phyloP scores from a whole-genome alignment of 176 grass and related monocot species.

The Ensete glaucum region DNA sequence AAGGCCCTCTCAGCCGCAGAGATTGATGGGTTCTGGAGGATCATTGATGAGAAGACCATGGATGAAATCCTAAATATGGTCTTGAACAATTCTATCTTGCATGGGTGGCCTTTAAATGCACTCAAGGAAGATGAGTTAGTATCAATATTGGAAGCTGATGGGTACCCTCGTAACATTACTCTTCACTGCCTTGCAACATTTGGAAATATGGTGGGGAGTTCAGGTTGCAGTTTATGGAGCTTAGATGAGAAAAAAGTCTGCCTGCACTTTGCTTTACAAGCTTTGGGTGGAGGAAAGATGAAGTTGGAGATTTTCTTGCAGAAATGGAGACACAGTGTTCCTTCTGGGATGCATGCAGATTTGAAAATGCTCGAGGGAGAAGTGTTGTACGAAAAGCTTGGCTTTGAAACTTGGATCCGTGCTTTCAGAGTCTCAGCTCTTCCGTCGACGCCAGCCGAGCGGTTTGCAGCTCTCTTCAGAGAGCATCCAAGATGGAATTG shows the following conservation, averaged over 20 bases:
- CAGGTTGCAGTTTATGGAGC: slow-evolving; percentile 32
- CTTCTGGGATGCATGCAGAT: slow-evolving; percentile 52
- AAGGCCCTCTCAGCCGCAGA: slow-evolving; percentile 51
- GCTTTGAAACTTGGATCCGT: slow-evolving; percentile 75
- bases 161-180: slow-evolving; percentile 49
- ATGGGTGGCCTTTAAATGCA: slow-evolving; percentile 65
- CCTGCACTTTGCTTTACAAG: slow-evolving; percentile 54
- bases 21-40: slow-evolving; percentile 85
- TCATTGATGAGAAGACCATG: slow-evolving; percentile 35
- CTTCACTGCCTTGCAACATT: slow-evolving; percentile 57
- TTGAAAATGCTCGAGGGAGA: slow-evolving; percentile 83
- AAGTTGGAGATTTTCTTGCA: slow-evolving; percentile 62
- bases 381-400: slow-evolving; percentile 69
- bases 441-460: slow-evolving; percentile 53
- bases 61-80: slow-evolving; percentile 72
- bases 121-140: slow-evolving; percentile 52
- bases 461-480: slow-evolving; percentile 54
- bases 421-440: slow-evolving; percentile 55
- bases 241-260: slow-evolving; percentile 57
- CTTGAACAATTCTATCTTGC: slow-evolving; percentile 70
- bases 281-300: slow-evolving; percentile 51
- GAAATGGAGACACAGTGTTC: slow-evolving; percentile 63
- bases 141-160: slow-evolving; percentile 61
- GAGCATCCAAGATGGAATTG: slow-evolving; percentile 75
- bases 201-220: slow-evolving; percentile 42